phyloP scores from a whole-genome alignment of 1,139 yeast species.

The Diutina ranongensis region DNA sequence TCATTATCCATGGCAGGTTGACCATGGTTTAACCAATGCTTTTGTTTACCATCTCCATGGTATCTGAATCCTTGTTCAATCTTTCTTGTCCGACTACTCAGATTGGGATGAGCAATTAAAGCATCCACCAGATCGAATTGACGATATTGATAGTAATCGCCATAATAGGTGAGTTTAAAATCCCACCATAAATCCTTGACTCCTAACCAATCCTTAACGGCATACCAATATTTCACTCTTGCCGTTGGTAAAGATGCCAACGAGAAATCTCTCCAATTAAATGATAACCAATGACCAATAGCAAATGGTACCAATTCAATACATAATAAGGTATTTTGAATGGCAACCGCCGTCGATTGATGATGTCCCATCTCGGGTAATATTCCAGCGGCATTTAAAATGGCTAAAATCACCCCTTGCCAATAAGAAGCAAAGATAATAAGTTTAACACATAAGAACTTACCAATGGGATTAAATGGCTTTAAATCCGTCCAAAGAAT shows the following conservation, averaged over 20 bases:
- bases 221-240: slow-evolving; percentile 45
- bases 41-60: slow-evolving; percentile 63
- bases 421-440: slow-evolving; percentile 94
- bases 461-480: slow-evolving; percentile 83
- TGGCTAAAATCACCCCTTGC: slow-evolving; percentile 74
- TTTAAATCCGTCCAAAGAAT: slow-evolving; percentile 65
- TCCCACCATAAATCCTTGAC: slow-evolving; percentile 66
- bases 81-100: slow-evolving; percentile 57
- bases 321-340: slow-evolving; percentile 74
- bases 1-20: neutral
- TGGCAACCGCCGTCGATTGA: slow-evolving; percentile 22
- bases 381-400: slow-evolving; percentile 44
- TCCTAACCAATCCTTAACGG: slow-evolving; percentile 70
- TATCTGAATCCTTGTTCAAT: slow-evolving; percentile 79
- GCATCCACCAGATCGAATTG: slow-evolving; percentile 77
- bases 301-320: slow-evolving; percentile 82
- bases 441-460: slow-evolving; percentile 83
- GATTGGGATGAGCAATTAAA: slow-evolving; percentile 54
- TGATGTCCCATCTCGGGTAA: slow-evolving; percentile 31
- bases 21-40: slow-evolving; percentile 57
- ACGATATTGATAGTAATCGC: slow-evolving; percentile 67
- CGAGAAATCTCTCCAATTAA: slow-evolving; percentile 66
- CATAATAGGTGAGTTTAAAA: slow-evolving; percentile 54
- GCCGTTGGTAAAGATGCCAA: slow-evolving; percentile 54
- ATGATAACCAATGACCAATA: slow-evolving; percentile 77